Evolutionary conservation across 257 asterid species (phyloP).

Genomic region (Rubia yunnanensis): DNA sequence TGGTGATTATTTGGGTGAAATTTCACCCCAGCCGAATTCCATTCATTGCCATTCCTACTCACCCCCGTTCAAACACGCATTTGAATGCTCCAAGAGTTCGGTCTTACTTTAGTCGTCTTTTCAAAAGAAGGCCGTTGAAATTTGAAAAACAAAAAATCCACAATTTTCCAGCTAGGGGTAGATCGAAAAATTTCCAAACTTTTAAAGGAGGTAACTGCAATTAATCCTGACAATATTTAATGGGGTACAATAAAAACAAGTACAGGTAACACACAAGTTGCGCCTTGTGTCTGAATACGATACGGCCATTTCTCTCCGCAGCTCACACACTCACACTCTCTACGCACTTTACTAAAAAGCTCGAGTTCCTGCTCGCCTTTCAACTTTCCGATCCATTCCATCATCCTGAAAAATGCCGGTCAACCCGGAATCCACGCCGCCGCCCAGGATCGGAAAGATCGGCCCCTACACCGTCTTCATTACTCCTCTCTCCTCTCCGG

Average conservation of each 20-base stretch:
- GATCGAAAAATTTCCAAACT: background rate
- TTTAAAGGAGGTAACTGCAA: background rate
- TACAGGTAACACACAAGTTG: background rate
- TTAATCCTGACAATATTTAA: background rate
- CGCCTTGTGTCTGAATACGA: background rate
- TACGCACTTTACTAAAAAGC: constrained; percentile 3
- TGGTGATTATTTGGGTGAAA: no score
- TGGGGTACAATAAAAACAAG: background rate
- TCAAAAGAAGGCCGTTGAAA: no score
- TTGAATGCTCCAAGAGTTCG: no score
- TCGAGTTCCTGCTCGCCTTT: background rate
- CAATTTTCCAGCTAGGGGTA: background rate
- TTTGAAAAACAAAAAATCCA: background rate
- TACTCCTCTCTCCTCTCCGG: constrained; percentile 58
- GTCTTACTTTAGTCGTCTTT: no score
- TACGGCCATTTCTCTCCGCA: background rate
- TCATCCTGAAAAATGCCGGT: constrained; percentile 21
- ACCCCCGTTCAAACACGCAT: no score
- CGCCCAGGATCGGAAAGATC: constrained; percentile 97
- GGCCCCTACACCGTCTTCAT: constrained; percentile 97
- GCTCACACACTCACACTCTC: constrained; percentile 5
- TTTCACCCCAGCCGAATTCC: no score
- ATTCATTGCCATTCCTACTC: no score
- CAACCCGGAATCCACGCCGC: constrained; percentile 27
- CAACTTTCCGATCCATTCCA: background rate